Conservation (phyloP, 148 eudicot species). For the Nepenthes gracilis region DNA sequence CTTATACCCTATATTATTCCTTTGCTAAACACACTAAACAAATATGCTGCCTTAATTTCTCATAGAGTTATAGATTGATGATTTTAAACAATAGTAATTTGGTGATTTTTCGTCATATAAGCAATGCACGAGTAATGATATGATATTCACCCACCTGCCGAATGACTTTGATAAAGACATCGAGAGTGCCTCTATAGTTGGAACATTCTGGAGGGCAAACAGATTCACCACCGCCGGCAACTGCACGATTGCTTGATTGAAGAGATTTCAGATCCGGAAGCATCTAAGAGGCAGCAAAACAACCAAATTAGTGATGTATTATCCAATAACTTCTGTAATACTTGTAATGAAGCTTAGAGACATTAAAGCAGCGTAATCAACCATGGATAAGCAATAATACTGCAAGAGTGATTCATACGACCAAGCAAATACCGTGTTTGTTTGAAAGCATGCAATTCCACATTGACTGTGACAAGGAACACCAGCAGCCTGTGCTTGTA, state of each 20-base stretch:
- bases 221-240: constrained; percentile 28
- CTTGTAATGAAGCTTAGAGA: too few relatives aligned
- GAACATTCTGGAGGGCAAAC: constrained; percentile 35
- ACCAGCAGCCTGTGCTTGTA: constrained; percentile 98
- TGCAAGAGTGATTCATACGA: too few relatives aligned
- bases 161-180: constrained; percentile 67
- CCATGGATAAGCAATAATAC: neutral
- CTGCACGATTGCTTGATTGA: constrained; percentile 25
- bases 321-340: neutral
- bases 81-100: too few relatives aligned
- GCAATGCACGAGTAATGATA: neutral
- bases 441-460: constrained; percentile 29
- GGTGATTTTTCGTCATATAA: too few relatives aligned
- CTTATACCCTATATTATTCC: too few relatives aligned
- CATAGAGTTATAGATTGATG: too few relatives aligned
- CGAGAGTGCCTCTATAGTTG: constrained; percentile 72
- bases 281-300: constrained; percentile 33
- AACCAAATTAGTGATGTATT: constrained; percentile 4
- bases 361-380: neutral
- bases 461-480: constrained; percentile 42
- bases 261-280: constrained; percentile 36
- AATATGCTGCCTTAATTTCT: too few relatives aligned
- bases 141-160: constrained; percentile 52
- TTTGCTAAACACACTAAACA: too few relatives aligned
- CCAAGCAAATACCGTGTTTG: constrained; percentile 34